A percentile compares a stretch with the other conserved stretches of the same genome.
Evolutionary conservation across 805 yeast genomes (phyloP).

Genomic region (Grigorovia yakushimaensis): DNA sequence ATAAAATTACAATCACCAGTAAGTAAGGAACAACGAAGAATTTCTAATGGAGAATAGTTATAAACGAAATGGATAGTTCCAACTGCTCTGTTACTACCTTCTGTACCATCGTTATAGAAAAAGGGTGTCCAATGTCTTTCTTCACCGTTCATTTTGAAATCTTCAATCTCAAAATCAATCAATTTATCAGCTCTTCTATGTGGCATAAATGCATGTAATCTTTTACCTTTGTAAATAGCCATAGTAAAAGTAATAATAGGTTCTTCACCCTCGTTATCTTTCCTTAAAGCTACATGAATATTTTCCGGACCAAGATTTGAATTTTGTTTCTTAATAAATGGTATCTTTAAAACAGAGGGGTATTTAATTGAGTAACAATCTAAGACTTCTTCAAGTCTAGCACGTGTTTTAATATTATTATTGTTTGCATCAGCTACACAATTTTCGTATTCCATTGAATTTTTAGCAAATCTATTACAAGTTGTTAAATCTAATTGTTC

Average conservation of each 20-base stretch:
- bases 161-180: conserved; percentile 4
- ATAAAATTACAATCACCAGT: conserved; percentile 11
- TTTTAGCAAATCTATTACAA: conserved; percentile 1
- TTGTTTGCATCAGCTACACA: conserved; percentile 16
- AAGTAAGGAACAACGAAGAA: conserved; percentile 10
- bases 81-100: conserved; percentile 11
- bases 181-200: conserved; percentile 9
- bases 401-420: conserved; percentile 10
- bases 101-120: conserved; percentile 4
- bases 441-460: conserved; percentile 4
- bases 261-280: conserved; percentile 6
- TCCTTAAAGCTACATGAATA: conserved; percentile 8
- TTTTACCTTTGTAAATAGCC: conserved; percentile 5
- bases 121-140: conserved; percentile 13
- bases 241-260: conserved; percentile 12
- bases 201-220: conserved; percentile 10
- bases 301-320: conserved; percentile 10
- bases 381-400: conserved; percentile 4
- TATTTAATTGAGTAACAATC: conserved; percentile 9
- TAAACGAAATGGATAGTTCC: conserved; percentile 10
- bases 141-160: conserved; percentile 3
- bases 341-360: conserved; percentile 8
- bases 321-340: conserved; percentile 4
- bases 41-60: conserved; percentile 9
- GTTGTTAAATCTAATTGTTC: neutral